phyloP scores from a whole-genome alignment of 768 basidiomycete species.

The Leccinellum albellum region DNA sequence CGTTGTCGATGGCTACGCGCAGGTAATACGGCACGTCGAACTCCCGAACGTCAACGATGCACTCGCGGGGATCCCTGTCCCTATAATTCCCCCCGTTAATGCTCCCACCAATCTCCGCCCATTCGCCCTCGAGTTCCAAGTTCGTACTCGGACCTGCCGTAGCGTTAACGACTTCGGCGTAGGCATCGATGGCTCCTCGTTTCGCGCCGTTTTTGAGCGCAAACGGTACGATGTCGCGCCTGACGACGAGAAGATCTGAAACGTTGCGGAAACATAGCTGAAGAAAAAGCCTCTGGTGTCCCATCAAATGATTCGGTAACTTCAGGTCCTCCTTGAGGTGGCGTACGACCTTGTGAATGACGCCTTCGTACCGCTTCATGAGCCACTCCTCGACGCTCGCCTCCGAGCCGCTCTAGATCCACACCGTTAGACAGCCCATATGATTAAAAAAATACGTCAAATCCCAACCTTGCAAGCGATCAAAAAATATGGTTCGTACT shows the following conservation, averaged over 20 bases:
- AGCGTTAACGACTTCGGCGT: conserved; percentile 90
- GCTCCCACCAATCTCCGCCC: conserved; percentile 44
- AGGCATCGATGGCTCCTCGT: conserved; percentile 93
- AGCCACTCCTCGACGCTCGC: conserved; percentile 93
- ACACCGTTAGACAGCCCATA: conserved; percentile 1
- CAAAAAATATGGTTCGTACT: conserved; percentile 92
- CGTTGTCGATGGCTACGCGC: conserved; percentile 98
- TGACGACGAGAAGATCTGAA: conserved; percentile 82
- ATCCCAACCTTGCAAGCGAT: conserved; percentile 81
- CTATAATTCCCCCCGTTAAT: conserved; percentile 37
- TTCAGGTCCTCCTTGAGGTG: conserved; percentile 91
- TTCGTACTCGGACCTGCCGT: conserved; percentile 65
- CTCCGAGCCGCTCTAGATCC: conserved; percentile 71
- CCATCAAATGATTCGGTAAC: conserved; percentile 94
- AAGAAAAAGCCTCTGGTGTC: conserved; percentile 85
- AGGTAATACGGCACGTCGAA: conserved; percentile 97
- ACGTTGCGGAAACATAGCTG: conserved; percentile 90
- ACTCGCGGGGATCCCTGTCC: conserved; percentile 84
- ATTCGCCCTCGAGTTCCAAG: conserved; percentile 66
- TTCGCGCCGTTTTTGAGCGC: conserved; percentile 89
- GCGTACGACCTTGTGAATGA: conserved; percentile 73
- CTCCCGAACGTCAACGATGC: conserved; percentile 91
- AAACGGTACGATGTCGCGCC: conserved; percentile 85
- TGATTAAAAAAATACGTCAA: conserved; percentile 15
- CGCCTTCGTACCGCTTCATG: conserved; percentile 86